These are phyloP conservation scores for Diplodia corticola DNA, from an alignment of 2,329 filamentous ascomycete species.

Conservation along the genomic window DNA sequence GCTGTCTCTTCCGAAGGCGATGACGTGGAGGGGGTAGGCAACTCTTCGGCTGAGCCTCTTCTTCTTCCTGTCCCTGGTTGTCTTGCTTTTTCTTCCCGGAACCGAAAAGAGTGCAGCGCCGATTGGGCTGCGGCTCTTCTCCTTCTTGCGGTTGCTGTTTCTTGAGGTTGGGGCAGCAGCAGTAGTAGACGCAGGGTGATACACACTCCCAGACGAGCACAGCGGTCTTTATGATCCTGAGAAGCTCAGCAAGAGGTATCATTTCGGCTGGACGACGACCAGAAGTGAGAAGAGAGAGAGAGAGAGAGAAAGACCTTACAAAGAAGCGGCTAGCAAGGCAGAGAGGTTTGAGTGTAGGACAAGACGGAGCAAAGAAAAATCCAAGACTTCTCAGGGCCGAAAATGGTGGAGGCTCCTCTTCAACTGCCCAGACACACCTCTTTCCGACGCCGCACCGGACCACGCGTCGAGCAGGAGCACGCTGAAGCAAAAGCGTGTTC, in stretches of 20 bases:
- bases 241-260: slow-evolving; percentile 15
- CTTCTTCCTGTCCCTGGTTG: neutral
- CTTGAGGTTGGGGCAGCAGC: slow-evolving; percentile 11
- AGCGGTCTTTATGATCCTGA: slow-evolving; percentile 18
- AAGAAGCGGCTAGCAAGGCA: neutral
- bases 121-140: slow-evolving; percentile 1
- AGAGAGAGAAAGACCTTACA: slow-evolving; percentile 14
- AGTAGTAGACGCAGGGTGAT: slow-evolving; percentile 12
- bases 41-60: neutral
- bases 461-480: neutral
- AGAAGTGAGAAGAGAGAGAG: neutral
- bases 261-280: slow-evolving; percentile 8
- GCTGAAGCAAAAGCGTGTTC: neutral
- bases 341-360: neutral
- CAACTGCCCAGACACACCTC: slow-evolving; percentile 1
- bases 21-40: neutral
- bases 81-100: neutral
- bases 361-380: neutral
- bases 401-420: neutral
- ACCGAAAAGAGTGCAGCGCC: slow-evolving; percentile 4
- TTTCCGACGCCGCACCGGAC: neutral
- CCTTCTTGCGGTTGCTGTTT: neutral
- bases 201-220: slow-evolving; percentile 20
- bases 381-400: neutral
- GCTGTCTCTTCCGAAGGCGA: neutral